Conservation (phyloP, 352 stramenopile species). For the Phytophthora colocasiae region DNA sequence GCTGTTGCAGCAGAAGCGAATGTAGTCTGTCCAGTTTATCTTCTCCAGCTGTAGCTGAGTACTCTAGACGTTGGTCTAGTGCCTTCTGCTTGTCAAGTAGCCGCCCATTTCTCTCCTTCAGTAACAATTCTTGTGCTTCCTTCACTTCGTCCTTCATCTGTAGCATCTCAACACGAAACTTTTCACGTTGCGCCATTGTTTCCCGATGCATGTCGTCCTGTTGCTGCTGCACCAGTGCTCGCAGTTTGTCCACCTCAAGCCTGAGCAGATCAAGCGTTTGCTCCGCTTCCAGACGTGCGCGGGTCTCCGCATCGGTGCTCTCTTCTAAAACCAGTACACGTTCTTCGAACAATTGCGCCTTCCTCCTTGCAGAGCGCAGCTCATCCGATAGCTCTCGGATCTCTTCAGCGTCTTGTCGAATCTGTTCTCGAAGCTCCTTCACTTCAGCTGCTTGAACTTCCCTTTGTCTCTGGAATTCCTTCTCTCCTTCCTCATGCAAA, state of each 20-base stretch:
- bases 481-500: slow-evolving; percentile 65
- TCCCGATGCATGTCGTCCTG: slow-evolving; percentile 54
- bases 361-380: slow-evolving; percentile 47
- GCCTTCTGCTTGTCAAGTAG: slow-evolving; percentile 68
- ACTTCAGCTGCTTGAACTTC: slow-evolving; percentile 55
- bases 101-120: slow-evolving; percentile 60
- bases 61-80: slow-evolving; percentile 53
- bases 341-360: slow-evolving; percentile 44
- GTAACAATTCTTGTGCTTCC: slow-evolving; percentile 58
- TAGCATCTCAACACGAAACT: slow-evolving; percentile 47
- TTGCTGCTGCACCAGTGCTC: slow-evolving; percentile 57
- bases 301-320: slow-evolving; percentile 60
- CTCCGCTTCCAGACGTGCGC: slow-evolving; percentile 59
- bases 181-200: slow-evolving; percentile 33
- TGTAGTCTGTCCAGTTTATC: slow-evolving; percentile 30
- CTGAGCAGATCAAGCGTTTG: slow-evolving; percentile 78
- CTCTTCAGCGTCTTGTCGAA: slow-evolving; percentile 51
- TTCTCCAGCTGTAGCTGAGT: slow-evolving; percentile 19
- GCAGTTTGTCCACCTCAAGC: slow-evolving; percentile 72
- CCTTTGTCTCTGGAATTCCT: slow-evolving; percentile 52
- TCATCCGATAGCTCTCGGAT: slow-evolving; percentile 62
- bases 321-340: slow-evolving; percentile 68
- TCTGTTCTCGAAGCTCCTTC: slow-evolving; percentile 52
- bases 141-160: slow-evolving; percentile 50
- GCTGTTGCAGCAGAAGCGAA: slow-evolving; percentile 23